Evolutionary conservation across 768 basidiomycete genomes (phyloP), one percentile per base, ranked within the genome.

Genomic region (Suillus hirtellus): DNA sequence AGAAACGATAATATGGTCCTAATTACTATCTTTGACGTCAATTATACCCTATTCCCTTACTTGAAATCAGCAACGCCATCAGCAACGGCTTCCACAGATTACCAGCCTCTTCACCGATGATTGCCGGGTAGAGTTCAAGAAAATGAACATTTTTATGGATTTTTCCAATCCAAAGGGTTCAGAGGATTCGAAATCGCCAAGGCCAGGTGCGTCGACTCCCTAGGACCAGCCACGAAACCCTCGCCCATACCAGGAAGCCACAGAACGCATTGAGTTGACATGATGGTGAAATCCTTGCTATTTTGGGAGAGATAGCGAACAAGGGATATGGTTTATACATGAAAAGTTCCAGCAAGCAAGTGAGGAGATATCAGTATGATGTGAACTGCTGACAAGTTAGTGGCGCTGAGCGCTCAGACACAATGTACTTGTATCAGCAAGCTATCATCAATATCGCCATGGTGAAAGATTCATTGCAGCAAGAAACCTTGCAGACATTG

Each of bases 141-240:
- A 0, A 47, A 53, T 56, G 19, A 64, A 63, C 63, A 2, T 19
- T 9, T 42, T 60, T 64, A 42, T 62, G 66, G 17, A 72, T 66
- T 55, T 27, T 66, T 72, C 71, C 72, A 68, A 60, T 86, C 84
- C 7, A 77, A 66, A 6, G 84, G 84, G 64, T 85, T 84, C 31
- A 84, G 65, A 2, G 78, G 76, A 0, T 76, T 73, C 1, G 82
- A 73, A 49, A 75, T 83, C 79, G 38, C 77, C 78, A 2, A 75
- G 73, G 1, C 77, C 77, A 4, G 82, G 81, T 12, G 67, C 67
- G 1, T 73, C 76, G 2, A 82, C 1, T 66, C 60, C 27, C 10
- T 63, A 24, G 64, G 43, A 44, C 60, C 60, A 4, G 67, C 24
- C 21, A 38, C 49, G 56, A 71, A 63, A 35, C 62, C 46, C 3